Evolutionary conservation across 2,329 filamentous ascomycete genomes (phyloP).

Genomic region (Davidsoniella australis): DNA sequence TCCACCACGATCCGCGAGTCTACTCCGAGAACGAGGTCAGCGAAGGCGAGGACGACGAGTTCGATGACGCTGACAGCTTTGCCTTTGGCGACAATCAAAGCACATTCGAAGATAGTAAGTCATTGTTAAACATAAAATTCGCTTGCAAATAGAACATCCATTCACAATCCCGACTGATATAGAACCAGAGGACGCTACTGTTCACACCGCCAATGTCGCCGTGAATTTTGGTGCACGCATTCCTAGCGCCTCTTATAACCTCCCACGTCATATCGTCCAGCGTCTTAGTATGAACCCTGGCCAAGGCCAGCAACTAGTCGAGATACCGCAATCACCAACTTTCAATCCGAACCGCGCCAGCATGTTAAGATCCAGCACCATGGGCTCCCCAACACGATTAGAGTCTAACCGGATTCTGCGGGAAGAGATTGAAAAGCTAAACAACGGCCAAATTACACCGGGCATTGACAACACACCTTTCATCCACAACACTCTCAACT

Average conservation of each 20-base stretch:
- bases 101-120: background rate
- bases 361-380: background rate
- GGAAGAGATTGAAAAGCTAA: background rate
- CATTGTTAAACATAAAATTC: background rate
- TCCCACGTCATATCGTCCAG: constrained; percentile 4
- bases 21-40: background rate
- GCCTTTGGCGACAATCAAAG: background rate
- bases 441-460: constrained; percentile 42
- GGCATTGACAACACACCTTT: constrained; percentile 74
- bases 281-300: constrained; percentile 6
- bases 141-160: too few species aligned
- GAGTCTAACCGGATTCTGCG: background rate
- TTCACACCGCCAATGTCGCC: constrained; percentile 5
- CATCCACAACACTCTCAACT: constrained; percentile 77
- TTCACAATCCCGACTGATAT: background rate
- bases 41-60: background rate
- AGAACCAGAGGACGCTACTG: background rate
- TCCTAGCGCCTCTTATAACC: background rate
- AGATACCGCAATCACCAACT: constrained; percentile 5
- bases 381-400: background rate
- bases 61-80: constrained; percentile 2
- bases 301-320: constrained; percentile 4
- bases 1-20: background rate
- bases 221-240: constrained; percentile 5
- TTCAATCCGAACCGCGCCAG: background rate